These are phyloP conservation scores for Castanea sativa DNA, from an alignment of 306 rosid species.

Conservation along the genomic window DNA sequence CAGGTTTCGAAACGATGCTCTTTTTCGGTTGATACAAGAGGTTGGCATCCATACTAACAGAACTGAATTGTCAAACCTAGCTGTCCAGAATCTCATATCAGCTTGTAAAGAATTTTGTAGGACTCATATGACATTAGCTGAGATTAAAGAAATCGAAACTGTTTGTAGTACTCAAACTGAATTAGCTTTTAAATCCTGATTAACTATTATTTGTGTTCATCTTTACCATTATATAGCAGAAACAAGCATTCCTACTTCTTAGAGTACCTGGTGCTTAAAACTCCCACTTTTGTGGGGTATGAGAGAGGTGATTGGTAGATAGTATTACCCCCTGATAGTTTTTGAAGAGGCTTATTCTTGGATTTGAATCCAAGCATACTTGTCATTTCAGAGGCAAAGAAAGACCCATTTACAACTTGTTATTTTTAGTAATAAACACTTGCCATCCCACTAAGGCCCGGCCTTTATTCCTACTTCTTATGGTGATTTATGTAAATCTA, in stretches of 20 bases:
- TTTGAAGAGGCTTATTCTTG: too few species aligned
- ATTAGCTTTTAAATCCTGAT: conserved; percentile 21
- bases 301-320: too few species aligned
- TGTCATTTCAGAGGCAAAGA: too few species aligned
- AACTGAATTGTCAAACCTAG: conserved; percentile 36
- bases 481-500: too few species aligned
- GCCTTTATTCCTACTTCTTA: too few species aligned
- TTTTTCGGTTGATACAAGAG: conserved; percentile 47
- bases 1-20: conserved; percentile 49
- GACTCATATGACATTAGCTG: conserved; percentile 18
- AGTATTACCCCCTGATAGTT: too few species aligned
- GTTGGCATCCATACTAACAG: conserved; percentile 34
- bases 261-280: too few species aligned
- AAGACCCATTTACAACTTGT: too few species aligned
- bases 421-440: too few species aligned
- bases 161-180: conserved; percentile 22
- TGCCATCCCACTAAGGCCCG: too few species aligned
- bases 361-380: too few species aligned
- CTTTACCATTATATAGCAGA: neutral
- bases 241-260: neutral
- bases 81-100: conserved; percentile 43
- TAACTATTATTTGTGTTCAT: neutral
- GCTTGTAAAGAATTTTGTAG: conserved; percentile 53
- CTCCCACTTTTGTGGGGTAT: too few species aligned
- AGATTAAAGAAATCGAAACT: conserved; percentile 26